These are phyloP conservation scores for Mucor sp. DNA, from an alignment of 371 early-diverging fungal species.

Conservation along the genomic window DNA sequence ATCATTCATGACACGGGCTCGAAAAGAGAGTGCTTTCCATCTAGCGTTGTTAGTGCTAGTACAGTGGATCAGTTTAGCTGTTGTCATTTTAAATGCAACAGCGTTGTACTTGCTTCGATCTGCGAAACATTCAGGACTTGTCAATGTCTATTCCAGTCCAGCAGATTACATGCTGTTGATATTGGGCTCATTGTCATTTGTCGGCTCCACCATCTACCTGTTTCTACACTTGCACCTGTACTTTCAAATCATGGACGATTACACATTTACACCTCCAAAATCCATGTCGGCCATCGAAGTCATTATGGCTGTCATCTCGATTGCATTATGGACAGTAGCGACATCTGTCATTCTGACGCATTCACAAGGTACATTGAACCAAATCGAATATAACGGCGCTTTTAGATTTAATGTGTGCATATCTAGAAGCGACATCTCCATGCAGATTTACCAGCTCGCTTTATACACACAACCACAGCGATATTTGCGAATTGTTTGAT, in stretches of 20 bases:
- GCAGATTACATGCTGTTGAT: conserved; percentile 19
- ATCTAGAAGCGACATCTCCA: conserved; percentile 9
- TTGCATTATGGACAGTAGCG: conserved; percentile 22
- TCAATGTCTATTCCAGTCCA: conserved; percentile 5
- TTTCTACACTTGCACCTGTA: conserved; percentile 15
- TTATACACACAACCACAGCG: neutral
- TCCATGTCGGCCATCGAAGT: conserved; percentile 14
- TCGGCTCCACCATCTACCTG: conserved; percentile 9
- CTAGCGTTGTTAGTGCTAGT: conserved; percentile 13
- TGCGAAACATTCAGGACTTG: conserved; percentile 10
- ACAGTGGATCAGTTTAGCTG: conserved; percentile 25
- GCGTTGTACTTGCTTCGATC: conserved; percentile 14
- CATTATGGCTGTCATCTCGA: conserved; percentile 13
- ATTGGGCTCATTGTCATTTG: conserved; percentile 13
- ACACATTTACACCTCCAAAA: conserved; percentile 10
- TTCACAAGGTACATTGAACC: conserved; percentile 13
- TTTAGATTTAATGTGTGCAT: neutral
- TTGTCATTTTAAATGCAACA: conserved; percentile 27
- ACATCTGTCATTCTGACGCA: conserved; percentile 17
- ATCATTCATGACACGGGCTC: conserved; percentile 18
- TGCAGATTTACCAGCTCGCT: conserved; percentile 12
- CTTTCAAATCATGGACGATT: conserved; percentile 10
- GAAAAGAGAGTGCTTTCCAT: conserved; percentile 25
- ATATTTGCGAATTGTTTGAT: conserved; percentile 19
- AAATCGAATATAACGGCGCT: neutral